Conservation (phyloP, 129 eudicot species). For the Flaveria trinervia region DNA sequence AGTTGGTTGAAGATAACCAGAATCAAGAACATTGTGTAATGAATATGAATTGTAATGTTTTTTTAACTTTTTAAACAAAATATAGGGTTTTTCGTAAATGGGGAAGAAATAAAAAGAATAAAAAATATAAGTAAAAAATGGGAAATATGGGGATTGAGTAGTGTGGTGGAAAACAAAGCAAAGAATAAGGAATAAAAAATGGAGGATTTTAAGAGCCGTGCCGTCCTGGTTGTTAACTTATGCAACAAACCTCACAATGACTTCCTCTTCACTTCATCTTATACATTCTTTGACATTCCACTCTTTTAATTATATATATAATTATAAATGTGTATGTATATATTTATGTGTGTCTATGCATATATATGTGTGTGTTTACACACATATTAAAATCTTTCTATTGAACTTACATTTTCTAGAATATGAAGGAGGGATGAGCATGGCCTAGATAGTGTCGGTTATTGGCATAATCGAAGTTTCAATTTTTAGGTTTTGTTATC, state of each 20-base stretch:
- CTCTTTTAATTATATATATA: slow-evolving; percentile 4
- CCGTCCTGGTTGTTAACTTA: slow-evolving; percentile 76
- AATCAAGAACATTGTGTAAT: not conserved
- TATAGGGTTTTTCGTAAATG: not conserved
- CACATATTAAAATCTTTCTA: not conserved
- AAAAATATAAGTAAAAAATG: not conserved
- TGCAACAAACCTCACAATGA: slow-evolving; percentile 47
- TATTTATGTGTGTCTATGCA: too few relatives aligned
- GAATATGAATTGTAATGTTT: not conserved
- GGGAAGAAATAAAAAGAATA: not conserved
- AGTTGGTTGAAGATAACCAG: not conserved
- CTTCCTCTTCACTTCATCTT: slow-evolving; percentile 74
- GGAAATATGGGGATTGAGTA: slow-evolving; percentile 36
- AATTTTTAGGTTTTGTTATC: too few relatives aligned
- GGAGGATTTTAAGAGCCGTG: slow-evolving; percentile 53
- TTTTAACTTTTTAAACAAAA: not conserved
- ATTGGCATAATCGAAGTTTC: too few relatives aligned
- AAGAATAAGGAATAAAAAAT: slow-evolving; percentile 35
- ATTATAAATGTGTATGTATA: too few relatives aligned
- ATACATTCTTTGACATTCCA: slow-evolving; percentile 31
- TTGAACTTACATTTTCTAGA: not conserved
- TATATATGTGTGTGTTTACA: too few relatives aligned
- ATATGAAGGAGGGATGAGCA: too few relatives aligned
- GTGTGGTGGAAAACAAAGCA: slow-evolving; percentile 30
- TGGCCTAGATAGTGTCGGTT: too few relatives aligned